Base-by-base conservation (phyloP, 1,139 yeast species). In the Yamadazyma diddensiae region DNA sequence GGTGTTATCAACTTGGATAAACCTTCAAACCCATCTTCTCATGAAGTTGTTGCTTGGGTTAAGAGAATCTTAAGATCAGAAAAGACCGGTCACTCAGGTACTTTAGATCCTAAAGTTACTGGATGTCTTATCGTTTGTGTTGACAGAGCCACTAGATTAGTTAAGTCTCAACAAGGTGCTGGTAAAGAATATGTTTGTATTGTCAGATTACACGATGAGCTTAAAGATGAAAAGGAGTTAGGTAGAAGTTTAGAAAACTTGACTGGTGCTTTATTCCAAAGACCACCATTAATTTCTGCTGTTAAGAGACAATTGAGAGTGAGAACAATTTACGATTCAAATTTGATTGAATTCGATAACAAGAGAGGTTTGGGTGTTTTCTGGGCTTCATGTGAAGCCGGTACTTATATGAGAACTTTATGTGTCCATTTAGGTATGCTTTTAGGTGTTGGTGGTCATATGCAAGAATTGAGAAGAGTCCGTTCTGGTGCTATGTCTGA, bases 321-420 rank as follows among this genome's bases (percentile, higher is more conserved):
- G 43, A 82, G 98, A 70, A 92, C 97, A 43, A 90, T 92, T 57
- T 92, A 92, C 65, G 98, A 92, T 59, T 86, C 97, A 44, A 88
- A 92, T 48, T 73, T 92, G 60, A 79, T 90, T 52, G 98, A 92
- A 67, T 92, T 92, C 55, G 98, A 92, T 66, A 86, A 88, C 68
- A 90, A 92, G 68, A 83, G 97, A 66, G 94, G 94, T 52, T 76
- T 92, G 46, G 95, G 95, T 69, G 97, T 92, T 24, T 92, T 92
- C 73, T 92, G 98, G 98, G 97, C 97, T 40, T 84, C 95, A 29
- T 92, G 98, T 77, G 98, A 92, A 73, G 98, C 98, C 42, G 98
- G 98, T 66, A 92, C 98, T 44, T 92, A 92, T 70, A 92, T 92
- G 96, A 85, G 98, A 79, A 92, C 98, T 35, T 73, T 92, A 53